These are phyloP conservation scores for Apiospora aurea DNA, from an alignment of 2,329 filamentous ascomycete species.

Conservation along the genomic window DNA sequence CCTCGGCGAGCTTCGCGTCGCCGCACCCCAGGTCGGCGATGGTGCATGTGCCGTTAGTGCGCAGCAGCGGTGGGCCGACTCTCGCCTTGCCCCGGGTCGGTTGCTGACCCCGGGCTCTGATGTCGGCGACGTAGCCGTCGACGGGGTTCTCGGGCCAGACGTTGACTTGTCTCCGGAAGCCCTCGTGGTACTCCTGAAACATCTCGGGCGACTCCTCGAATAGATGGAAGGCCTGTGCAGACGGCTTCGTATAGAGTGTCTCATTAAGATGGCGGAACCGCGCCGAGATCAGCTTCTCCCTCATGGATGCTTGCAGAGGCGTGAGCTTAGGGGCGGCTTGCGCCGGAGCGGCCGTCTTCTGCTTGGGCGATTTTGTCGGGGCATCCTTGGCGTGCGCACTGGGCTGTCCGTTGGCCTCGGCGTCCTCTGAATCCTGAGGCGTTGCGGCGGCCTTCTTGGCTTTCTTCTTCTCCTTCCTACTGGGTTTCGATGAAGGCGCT, in stretches of 20 bases:
- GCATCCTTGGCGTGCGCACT: constrained; percentile 40
- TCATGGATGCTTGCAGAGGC: constrained; percentile 92
- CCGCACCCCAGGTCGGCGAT: constrained; percentile 95
- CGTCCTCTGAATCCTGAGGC: constrained; percentile 25
- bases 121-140: constrained; percentile 79
- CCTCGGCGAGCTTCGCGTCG: constrained; percentile 80
- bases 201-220: constrained; percentile 89
- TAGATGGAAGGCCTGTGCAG: constrained; percentile 79
- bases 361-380: constrained; percentile 28
- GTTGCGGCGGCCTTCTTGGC: constrained; percentile 43
- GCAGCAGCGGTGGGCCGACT: constrained; percentile 63
- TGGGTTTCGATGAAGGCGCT: neutral
- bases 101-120: constrained; percentile 71
- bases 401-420: constrained; percentile 29
- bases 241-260: constrained; percentile 92
- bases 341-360: constrained; percentile 34
- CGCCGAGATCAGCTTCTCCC: constrained; percentile 90
- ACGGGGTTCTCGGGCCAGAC: constrained; percentile 98
- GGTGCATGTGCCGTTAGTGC: constrained; percentile 74
- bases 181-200: constrained; percentile 95
- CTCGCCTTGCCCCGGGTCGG: constrained; percentile 28
- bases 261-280: constrained; percentile 98
- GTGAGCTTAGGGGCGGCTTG: constrained; percentile 69
- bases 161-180: constrained; percentile 93
- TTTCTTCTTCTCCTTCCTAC: constrained; percentile 39